phyloP scores from a whole-genome alignment of 139 green algal species.

The Chlamydomonas applanata region DNA sequence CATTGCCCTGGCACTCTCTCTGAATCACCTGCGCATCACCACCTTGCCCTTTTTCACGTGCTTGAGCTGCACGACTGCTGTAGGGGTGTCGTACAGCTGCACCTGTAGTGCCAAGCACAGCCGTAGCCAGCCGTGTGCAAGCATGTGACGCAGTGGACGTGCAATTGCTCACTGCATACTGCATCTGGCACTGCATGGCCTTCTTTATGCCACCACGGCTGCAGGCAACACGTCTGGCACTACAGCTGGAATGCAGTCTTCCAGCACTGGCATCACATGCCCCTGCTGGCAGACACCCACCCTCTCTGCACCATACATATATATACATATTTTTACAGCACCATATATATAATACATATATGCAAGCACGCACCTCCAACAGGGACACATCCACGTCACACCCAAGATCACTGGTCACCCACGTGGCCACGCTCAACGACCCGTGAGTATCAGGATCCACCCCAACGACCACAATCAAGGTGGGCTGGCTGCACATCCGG shows the following conservation, averaged over 20 bases:
- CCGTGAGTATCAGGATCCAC: conserved; percentile 64
- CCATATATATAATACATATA: no score
- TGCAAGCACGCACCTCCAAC: conserved; percentile 11
- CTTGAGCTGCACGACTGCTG: conserved; percentile 1
- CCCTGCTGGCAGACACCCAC: neutral
- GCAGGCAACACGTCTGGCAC: no score
- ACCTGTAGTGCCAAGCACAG: neutral
- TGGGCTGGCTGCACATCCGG: no score
- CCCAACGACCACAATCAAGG: conserved; percentile 45
- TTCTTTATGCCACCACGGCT: no score
- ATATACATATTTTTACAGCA: no score
- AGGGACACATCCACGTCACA: neutral
- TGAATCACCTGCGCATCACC: neutral
- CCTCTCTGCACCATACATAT: neutral
- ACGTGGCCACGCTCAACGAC: conserved; percentile 45
- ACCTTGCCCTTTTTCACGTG: neutral
- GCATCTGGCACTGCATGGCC: no score
- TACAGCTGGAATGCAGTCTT: no score
- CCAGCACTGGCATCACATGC: neutral
- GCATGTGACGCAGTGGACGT: no score
- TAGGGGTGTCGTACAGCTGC: neutral
- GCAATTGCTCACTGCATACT: no score
- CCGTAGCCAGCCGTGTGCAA: no score
- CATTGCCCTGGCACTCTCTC: no score
- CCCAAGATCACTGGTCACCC: neutral